These are phyloP conservation scores for Sicyos edulis DNA, from an alignment of 306 rosid genomes.

Conservation along the genomic window DNA sequence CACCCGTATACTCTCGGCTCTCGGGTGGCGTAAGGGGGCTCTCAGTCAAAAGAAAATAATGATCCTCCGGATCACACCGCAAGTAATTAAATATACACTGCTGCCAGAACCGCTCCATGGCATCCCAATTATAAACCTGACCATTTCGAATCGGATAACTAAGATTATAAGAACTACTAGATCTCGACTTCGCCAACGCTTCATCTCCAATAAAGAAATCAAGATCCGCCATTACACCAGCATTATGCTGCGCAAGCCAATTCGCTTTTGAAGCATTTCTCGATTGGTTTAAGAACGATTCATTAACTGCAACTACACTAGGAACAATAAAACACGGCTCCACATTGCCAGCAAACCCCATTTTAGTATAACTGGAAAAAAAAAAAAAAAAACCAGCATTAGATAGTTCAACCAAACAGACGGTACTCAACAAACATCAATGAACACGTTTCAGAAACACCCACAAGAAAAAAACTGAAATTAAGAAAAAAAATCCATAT, in stretches of 20 bases:
- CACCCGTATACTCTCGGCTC: conserved; percentile 95
- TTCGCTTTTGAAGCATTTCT: conserved; percentile 64
- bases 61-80: conserved; percentile 99
- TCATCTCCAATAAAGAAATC: conserved; percentile 98
- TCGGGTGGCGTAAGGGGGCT: conserved; percentile 95
- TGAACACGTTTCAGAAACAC: neutral
- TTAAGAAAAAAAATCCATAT: neutral
- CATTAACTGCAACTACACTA: conserved; percentile 80
- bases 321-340: conserved; percentile 91
- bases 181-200: conserved; percentile 67
- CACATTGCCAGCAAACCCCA: conserved; percentile 96
- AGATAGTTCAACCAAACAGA: conserved; percentile 8
- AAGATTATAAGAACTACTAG: conserved; percentile 76
- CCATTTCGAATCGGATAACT: conserved; percentile 79
- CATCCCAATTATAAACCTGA: conserved; percentile 94
- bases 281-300: conserved; percentile 74
- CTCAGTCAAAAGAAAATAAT: conserved; percentile 87
- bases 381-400: neutral
- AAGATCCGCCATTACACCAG: conserved; percentile 99
- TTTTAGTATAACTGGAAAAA: conserved; percentile 77
- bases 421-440: conserved; percentile 19
- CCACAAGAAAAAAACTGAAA: neutral
- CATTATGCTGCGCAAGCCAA: conserved; percentile 86
- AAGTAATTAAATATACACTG: conserved; percentile 85
- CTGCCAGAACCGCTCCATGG: conserved; percentile 99